These are phyloP conservation scores for Mycena latifolia DNA, from an alignment of 768 basidiomycete species.

Conservation along the genomic window DNA sequence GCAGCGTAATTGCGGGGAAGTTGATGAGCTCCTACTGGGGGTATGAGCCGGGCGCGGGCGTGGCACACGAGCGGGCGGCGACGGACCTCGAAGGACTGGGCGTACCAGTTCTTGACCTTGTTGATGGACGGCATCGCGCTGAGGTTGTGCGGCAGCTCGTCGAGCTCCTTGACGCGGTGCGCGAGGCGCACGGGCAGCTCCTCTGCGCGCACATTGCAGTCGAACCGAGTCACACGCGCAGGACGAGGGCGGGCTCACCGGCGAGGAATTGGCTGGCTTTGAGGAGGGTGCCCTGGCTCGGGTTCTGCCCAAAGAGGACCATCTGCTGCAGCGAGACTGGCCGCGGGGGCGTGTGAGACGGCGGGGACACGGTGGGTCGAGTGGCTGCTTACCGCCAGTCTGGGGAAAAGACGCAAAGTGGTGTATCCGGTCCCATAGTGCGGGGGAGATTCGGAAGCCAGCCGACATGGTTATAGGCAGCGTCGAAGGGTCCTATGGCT, in stretches of 20 bases:
- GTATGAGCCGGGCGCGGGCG: constrained; percentile 24
- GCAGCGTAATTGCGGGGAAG: constrained; percentile 84
- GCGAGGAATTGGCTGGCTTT: constrained; percentile 91
- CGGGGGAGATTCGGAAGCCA: constrained; percentile 79
- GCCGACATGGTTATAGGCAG: constrained; percentile 57
- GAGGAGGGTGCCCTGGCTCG: constrained; percentile 93
- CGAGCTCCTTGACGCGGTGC: constrained; percentile 96
- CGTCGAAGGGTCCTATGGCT: constrained; percentile 5
- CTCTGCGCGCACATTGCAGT: constrained; percentile 59
- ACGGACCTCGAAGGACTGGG: constrained; percentile 95
- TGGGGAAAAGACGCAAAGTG: constrained; percentile 94
- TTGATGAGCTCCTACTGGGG: constrained; percentile 82
- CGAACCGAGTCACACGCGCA: not conserved
- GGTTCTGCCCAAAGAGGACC: constrained; percentile 97
- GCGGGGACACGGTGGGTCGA: not conserved
- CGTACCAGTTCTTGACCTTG: constrained; percentile 99
- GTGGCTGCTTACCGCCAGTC: constrained; percentile 76
- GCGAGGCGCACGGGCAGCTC: constrained; percentile 96
- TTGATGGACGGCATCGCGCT: constrained; percentile 92
- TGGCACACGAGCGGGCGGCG: constrained; percentile 28
- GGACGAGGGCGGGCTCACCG: constrained; percentile 54
- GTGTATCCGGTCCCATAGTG: constrained; percentile 91
- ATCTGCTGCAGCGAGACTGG: constrained; percentile 96
- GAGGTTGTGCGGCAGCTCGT: constrained; percentile 92
- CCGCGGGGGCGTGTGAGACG: not conserved